A percentile compares a stretch with the other conserved stretches of the same genome.
These are phyloP conservation scores for Anthracocystis setariae DNA, from an alignment of 1,284 basidiomycete genomes.

Conservation along the genomic window DNA sequence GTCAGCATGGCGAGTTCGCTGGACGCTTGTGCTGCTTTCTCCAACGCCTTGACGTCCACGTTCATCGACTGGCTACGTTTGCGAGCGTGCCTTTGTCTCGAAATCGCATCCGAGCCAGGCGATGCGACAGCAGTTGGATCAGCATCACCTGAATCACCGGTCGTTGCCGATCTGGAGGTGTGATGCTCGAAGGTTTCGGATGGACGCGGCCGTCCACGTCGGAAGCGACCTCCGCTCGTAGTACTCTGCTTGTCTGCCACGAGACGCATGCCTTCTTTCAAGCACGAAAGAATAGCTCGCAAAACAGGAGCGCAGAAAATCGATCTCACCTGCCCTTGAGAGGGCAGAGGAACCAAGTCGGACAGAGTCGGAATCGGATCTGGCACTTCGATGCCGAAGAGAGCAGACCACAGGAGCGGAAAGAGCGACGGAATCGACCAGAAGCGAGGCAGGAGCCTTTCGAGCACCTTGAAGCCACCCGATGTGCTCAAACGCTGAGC, in stretches of 20 bases:
- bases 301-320: constrained; percentile 42
- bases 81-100: constrained; percentile 23
- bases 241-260: constrained; percentile 11
- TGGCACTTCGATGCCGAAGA: constrained; percentile 71
- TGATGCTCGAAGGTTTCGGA: constrained; percentile 11
- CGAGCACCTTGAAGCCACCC: constrained; percentile 79
- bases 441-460: constrained; percentile 78
- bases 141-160: background rate
- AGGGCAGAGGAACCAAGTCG: constrained; percentile 72
- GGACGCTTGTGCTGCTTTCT: constrained; percentile 30
- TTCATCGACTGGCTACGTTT: constrained; percentile 56
- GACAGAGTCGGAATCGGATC: constrained; percentile 72
- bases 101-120: background rate
- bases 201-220: constrained; percentile 14
- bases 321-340: constrained; percentile 73
- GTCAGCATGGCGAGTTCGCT: constrained; percentile 32
- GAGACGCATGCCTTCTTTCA: constrained; percentile 42
- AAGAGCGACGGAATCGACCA: constrained; percentile 74
- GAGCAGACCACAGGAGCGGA: constrained; percentile 75
- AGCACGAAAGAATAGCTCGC: constrained; percentile 54
- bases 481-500: constrained; percentile 74
- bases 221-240: constrained; percentile 5
- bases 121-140: background rate
- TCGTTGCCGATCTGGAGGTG: background rate
- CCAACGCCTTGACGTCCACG: constrained; percentile 41